These are phyloP conservation scores for Chondrostereum purpureum DNA, from an alignment of 1,284 basidiomycete species.

Conservation along the genomic window DNA sequence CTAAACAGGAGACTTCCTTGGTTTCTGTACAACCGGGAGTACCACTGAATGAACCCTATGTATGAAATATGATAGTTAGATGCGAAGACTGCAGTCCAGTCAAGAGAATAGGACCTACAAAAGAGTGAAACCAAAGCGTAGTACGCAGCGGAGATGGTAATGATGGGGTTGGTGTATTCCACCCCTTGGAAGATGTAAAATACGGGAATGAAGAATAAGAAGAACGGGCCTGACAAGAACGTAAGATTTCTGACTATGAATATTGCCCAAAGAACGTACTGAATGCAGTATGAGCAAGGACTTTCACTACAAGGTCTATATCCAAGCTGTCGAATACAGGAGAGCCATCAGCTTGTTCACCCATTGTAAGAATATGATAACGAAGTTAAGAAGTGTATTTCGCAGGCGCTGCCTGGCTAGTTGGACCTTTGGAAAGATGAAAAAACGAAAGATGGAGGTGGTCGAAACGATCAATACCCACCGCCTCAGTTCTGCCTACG, in stretches of 20 bases:
- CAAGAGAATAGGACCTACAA: slow-evolving; percentile 43
- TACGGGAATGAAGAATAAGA: slow-evolving; percentile 69
- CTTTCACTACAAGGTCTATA: slow-evolving; percentile 70
- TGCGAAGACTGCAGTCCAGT: not conserved
- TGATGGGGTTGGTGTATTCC: slow-evolving; percentile 40
- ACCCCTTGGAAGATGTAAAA: slow-evolving; percentile 69
- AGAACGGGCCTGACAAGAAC: slow-evolving; percentile 63
- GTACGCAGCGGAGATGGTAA: slow-evolving; percentile 48
- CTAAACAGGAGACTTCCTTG: slow-evolving; percentile 58
- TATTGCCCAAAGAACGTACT: slow-evolving; percentile 39
- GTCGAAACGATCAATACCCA: too few relatives aligned
- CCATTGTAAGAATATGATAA: slow-evolving; percentile 13
- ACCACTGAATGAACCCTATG: slow-evolving; percentile 64
- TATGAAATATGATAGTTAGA: too few relatives aligned
- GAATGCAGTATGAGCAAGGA: slow-evolving; percentile 69
- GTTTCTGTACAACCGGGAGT: slow-evolving; percentile 67
- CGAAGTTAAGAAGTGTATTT: slow-evolving; percentile 5
- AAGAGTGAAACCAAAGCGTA: slow-evolving; percentile 50
- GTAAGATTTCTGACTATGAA: too few relatives aligned
- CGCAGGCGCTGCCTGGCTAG: slow-evolving; percentile 16
- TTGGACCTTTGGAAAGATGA: slow-evolving; percentile 2
- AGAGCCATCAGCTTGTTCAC: slow-evolving; percentile 23
- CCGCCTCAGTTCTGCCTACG: too few relatives aligned
- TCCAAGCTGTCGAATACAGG: slow-evolving; percentile 61
- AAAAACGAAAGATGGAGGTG: too few relatives aligned